These are phyloP conservation scores for Komagataella ulmi DNA, from an alignment of 805 yeast genomes.

Conservation along the genomic window DNA sequence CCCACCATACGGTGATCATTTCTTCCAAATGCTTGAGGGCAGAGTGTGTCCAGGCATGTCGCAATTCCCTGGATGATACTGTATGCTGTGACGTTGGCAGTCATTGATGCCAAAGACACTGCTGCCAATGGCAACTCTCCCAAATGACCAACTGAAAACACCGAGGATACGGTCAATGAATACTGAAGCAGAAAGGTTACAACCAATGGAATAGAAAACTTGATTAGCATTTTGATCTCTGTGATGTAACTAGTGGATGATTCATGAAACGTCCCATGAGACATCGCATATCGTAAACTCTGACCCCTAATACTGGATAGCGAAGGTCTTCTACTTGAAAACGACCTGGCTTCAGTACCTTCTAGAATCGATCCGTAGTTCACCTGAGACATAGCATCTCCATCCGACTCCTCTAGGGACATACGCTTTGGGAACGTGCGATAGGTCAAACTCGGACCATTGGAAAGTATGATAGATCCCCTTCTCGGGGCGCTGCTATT, in stretches of 20 bases:
- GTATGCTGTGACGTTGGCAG: constrained; percentile 64
- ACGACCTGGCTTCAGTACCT: background rate
- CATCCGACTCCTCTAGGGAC: background rate
- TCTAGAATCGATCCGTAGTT: background rate
- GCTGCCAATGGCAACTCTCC: constrained; percentile 67
- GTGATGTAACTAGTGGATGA: constrained; percentile 26
- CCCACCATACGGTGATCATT: constrained; percentile 55
- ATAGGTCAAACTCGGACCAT: background rate
- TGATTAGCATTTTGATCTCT: constrained; percentile 24
- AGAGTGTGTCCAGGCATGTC: constrained; percentile 66
- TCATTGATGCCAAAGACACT: constrained; percentile 63
- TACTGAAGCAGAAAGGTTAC: constrained; percentile 59
- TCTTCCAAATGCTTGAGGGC: constrained; percentile 71
- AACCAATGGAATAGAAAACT: constrained; percentile 42
- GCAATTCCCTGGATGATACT: constrained; percentile 68
- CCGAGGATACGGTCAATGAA: constrained; percentile 64
- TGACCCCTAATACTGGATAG: background rate
- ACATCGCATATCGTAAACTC: constrained; percentile 2
- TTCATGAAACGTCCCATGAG: constrained; percentile 18
- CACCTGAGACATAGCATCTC: background rate
- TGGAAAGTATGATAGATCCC: constrained; percentile 1
- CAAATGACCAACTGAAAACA: constrained; percentile 63
- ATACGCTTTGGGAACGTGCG: background rate
- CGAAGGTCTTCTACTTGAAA: background rate
- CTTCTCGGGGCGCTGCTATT: constrained; percentile 2